Evolutionary conservation across 495 filamentous ascomycete genomes (phyloP).

Genomic region (Penicillium manginii): DNA sequence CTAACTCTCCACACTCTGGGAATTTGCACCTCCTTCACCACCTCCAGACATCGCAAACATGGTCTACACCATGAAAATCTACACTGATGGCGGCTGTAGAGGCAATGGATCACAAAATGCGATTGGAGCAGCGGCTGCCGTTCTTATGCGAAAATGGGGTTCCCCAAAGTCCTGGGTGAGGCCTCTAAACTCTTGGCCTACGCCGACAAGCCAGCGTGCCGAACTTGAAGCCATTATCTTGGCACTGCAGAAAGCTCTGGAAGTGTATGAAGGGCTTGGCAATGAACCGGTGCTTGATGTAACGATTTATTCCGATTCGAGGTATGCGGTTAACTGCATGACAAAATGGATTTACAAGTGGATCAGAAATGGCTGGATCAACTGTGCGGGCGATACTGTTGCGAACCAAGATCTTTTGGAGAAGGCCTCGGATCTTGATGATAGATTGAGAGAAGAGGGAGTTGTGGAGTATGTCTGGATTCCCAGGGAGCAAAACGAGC

Average conservation of each 20-base stretch:
- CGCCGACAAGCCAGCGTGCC: not conserved
- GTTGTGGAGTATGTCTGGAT: not conserved
- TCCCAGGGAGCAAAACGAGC: not conserved
- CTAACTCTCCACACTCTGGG: no score
- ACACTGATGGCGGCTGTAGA: slow-evolving; percentile 1
- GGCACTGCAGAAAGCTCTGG: not conserved
- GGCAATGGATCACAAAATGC: not conserved
- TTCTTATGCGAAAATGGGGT: not conserved
- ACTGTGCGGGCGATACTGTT: not conserved
- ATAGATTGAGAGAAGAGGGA: not conserved
- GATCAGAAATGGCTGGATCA: not conserved
- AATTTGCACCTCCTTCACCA: not conserved
- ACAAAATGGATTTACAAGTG: not conserved
- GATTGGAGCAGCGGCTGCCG: not conserved
- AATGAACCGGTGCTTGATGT: not conserved
- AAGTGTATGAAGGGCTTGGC: not conserved
- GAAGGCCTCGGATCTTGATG: not conserved
- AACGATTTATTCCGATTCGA: not conserved
- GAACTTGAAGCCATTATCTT: not conserved
- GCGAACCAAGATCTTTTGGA: not conserved
- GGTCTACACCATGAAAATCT: not conserved
- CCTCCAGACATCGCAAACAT: not conserved
- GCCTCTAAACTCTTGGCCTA: not conserved
- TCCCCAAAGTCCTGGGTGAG: not conserved
- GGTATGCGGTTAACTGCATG: not conserved